phyloP scores from a whole-genome alignment of 2,329 filamentous ascomycete species.

The Blastomyces silverae region DNA sequence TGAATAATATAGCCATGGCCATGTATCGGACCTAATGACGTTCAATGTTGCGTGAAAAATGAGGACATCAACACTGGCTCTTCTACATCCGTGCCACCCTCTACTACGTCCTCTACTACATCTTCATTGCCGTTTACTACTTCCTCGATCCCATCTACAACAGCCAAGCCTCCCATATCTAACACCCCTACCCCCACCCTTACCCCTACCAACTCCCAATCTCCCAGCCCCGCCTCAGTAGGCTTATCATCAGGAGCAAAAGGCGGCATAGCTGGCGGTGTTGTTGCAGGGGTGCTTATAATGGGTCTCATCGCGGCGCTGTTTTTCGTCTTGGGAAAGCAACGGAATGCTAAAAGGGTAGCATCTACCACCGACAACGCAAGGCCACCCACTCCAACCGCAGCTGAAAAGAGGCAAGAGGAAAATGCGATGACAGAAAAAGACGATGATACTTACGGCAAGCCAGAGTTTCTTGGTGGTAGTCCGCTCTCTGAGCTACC shows the following conservation, averaged over 20 bases:
- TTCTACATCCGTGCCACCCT: not conserved
- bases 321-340: not conserved
- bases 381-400: not conserved
- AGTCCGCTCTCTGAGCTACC: not conserved
- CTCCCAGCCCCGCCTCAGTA: not conserved
- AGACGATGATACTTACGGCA: not conserved
- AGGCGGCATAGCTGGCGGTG: conserved; percentile 5
- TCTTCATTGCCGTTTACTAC: not conserved
- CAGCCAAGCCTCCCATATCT: not conserved
- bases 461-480: conserved; percentile 2
- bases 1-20: not conserved
- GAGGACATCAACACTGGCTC: not conserved
- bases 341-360: not conserved
- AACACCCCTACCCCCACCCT: not conserved
- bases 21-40: conserved; percentile 4
- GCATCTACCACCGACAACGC: not conserved
- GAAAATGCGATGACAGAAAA: conserved; percentile 5
- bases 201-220: not conserved
- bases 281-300: not conserved
- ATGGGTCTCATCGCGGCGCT: not conserved
- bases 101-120: not conserved
- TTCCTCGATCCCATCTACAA: not conserved
- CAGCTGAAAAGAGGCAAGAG: not conserved
- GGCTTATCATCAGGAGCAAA: not conserved
- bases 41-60: conserved; percentile 7